A percentile compares a stretch with the other conserved stretches of the same genome.
These are phyloP conservation scores for Crassisporium funariophilum DNA, from an alignment of 768 basidiomycete genomes.

Conservation along the genomic window DNA sequence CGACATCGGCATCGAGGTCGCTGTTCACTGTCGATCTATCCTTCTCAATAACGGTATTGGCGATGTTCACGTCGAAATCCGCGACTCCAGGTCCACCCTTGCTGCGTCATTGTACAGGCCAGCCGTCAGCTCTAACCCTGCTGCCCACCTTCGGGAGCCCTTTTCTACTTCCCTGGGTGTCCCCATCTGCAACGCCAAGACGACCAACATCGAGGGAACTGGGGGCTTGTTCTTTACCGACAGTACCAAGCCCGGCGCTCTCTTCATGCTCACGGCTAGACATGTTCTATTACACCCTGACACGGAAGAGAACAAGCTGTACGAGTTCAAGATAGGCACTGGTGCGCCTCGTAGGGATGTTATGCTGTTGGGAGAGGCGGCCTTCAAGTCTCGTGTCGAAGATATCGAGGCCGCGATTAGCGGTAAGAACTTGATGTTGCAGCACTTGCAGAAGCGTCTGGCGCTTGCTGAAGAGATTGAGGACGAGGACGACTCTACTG, in stretches of 20 bases:
- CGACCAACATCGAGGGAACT: constrained; percentile 30
- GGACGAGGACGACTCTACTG: constrained; percentile 4
- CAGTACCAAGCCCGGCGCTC: constrained; percentile 14
- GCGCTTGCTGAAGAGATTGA: constrained; percentile 4
- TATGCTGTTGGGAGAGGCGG: constrained; percentile 24
- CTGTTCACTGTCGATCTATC: constrained; percentile 21
- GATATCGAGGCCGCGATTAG: constrained; percentile 18
- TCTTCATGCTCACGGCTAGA: constrained; percentile 31
- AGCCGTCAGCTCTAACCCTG: constrained; percentile 15
- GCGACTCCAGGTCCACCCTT: constrained; percentile 25
- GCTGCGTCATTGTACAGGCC: constrained; percentile 18
- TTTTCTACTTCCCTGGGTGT: constrained; percentile 31
- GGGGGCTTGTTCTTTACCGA: constrained; percentile 32
- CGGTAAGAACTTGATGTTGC: neutral
- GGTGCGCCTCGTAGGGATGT: constrained; percentile 23
- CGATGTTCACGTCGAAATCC: constrained; percentile 35
- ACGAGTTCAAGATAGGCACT: constrained; percentile 10
- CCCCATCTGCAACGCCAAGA: constrained; percentile 27
- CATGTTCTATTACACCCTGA: constrained; percentile 24
- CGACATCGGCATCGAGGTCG: constrained; percentile 28
- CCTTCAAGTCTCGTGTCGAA: constrained; percentile 14
- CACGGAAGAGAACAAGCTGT: constrained; percentile 20
- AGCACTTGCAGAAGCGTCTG: constrained; percentile 10
- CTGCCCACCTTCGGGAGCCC: constrained; percentile 21
- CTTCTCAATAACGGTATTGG: constrained; percentile 24